Percentiles rank a stretch among this genome's conserved stretches.
phyloP scores from a whole-genome alignment of 768 basidiomycete species.

The Naganishia randhawae region DNA sequence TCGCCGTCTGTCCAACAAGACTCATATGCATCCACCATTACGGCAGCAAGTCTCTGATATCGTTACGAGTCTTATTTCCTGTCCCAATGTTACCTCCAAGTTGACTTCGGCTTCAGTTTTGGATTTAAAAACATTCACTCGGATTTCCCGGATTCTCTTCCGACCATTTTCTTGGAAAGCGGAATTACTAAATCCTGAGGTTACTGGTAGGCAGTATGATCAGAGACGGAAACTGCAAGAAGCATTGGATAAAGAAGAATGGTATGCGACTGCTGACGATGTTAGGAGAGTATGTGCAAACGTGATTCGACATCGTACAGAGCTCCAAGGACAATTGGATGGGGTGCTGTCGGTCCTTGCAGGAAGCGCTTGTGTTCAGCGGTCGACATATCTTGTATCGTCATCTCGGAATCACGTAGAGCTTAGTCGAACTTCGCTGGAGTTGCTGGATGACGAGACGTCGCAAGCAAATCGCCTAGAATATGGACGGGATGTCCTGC shows the following conservation, averaged over 20 bases:
- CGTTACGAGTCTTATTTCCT: conserved; percentile 15
- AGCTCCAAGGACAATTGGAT: not conserved
- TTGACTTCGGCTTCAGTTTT: conserved; percentile 16
- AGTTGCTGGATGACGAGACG: too few species aligned
- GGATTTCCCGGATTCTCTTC: conserved; percentile 28
- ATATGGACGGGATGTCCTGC: too few species aligned
- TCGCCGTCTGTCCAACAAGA: conserved; percentile 28
- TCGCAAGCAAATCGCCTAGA: too few species aligned
- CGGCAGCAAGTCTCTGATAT: conserved; percentile 30
- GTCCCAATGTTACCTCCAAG: conserved; percentile 8
- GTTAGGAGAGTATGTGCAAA: conserved; percentile 25
- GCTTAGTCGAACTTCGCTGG: too few species aligned
- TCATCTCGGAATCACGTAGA: too few species aligned
- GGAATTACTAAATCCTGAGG: conserved; percentile 2
- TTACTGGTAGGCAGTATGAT: conserved; percentile 27
- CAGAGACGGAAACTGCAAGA: conserved; percentile 30
- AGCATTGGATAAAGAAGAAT: conserved; percentile 29
- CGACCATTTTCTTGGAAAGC: conserved; percentile 20
- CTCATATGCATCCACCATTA: conserved; percentile 31
- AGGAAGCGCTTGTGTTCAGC: too few species aligned
- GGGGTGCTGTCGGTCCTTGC: too few species aligned
- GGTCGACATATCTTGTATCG: too few species aligned
- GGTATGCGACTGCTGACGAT: conserved; percentile 29
- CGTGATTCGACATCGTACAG: conserved; percentile 17
- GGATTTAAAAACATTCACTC: conserved; percentile 26